Conservation (phyloP, 768 basidiomycete genomes). For the Pulveroboletus sp. region DNA sequence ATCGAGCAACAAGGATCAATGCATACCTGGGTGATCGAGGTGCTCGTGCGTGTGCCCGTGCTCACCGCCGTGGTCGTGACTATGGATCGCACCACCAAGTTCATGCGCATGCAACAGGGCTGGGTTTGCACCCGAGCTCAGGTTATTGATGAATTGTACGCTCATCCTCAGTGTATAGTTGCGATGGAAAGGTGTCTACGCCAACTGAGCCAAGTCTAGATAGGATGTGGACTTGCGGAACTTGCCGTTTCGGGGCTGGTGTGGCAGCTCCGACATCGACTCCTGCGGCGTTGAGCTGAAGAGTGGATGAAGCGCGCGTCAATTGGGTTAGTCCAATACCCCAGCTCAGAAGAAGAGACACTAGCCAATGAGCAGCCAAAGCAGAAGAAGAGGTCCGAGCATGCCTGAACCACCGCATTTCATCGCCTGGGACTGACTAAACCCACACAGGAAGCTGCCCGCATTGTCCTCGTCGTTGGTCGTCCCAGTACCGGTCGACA, state of each 20-base stretch:
- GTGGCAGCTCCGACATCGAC: neutral
- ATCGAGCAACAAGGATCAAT: neutral
- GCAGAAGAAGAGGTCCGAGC: slow-evolving; percentile 41
- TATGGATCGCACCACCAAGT: slow-evolving; percentile 33
- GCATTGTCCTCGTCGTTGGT: slow-evolving; percentile 47
- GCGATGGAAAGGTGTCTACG: neutral
- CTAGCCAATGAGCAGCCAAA: slow-evolving; percentile 3
- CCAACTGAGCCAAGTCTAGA: neutral
- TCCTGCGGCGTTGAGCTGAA: neutral
- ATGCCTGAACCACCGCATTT: neutral
- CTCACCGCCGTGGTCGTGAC: slow-evolving; percentile 60
- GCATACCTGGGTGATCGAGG: slow-evolving; percentile 78
- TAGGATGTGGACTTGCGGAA: slow-evolving; percentile 6
- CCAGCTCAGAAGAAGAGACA: slow-evolving; percentile 43
- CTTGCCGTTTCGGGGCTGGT: slow-evolving; percentile 6
- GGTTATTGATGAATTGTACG: slow-evolving; percentile 73
- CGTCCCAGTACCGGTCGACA: slow-evolving; percentile 51
- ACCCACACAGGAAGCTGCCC: slow-evolving; percentile 53
- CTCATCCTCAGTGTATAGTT: slow-evolving; percentile 39
- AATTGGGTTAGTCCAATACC: slow-evolving; percentile 42
- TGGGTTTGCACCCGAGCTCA: slow-evolving; percentile 36
- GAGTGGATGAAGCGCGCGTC: slow-evolving; percentile 23
- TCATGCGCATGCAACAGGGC: slow-evolving; percentile 51
- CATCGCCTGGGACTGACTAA: neutral
- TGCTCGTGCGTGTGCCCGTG: slow-evolving; percentile 97